These are phyloP conservation scores for Coriolopsis trogii DNA, from an alignment of 1,284 basidiomycete genomes.

Conservation along the genomic window DNA sequence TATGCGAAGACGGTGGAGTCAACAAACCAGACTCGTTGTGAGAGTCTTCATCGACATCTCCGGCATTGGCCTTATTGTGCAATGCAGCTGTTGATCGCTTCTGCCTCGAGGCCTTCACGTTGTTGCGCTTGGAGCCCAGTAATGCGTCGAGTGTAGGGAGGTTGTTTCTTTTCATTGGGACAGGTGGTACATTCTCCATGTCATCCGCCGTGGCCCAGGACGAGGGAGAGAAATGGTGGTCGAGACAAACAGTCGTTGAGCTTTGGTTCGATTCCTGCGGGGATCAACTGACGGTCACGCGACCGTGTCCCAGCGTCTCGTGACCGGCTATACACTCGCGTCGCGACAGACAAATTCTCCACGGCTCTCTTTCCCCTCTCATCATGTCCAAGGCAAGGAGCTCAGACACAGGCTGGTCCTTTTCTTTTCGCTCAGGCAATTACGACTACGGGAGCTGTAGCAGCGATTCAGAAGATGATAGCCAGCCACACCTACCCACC, in stretches of 20 bases:
- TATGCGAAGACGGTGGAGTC: constrained; percentile 34
- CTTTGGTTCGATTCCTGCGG: too few species aligned
- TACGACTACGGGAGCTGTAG: constrained; percentile 13
- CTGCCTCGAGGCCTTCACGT: constrained; percentile 27
- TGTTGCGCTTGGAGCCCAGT: constrained; percentile 18
- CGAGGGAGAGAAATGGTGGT: not conserved
- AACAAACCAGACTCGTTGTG: constrained; percentile 27
- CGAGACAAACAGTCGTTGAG: too few species aligned
- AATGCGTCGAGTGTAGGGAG: constrained; percentile 18
- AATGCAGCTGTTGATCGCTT: constrained; percentile 22
- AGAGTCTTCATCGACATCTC: constrained; percentile 16
- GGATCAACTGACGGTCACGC: constrained; percentile 16
- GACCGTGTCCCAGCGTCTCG: constrained; percentile 9
- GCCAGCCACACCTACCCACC: not conserved
- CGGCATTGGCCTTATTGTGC: constrained; percentile 11
- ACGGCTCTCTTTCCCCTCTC: not conserved
- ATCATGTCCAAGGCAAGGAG: constrained; percentile 3
- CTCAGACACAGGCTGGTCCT: constrained; percentile 25
- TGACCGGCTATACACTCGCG: constrained; percentile 11
- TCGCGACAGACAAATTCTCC: constrained; percentile 1
- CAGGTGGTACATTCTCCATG: constrained; percentile 27
- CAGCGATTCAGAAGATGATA: constrained; percentile 16
- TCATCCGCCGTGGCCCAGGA: not conserved
- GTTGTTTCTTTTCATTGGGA: constrained; percentile 14
- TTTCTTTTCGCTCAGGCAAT: constrained; percentile 23